These are phyloP conservation scores for Rauvolfia tetraphylla DNA, from an alignment of 257 asterid species.

Conservation along the genomic window DNA sequence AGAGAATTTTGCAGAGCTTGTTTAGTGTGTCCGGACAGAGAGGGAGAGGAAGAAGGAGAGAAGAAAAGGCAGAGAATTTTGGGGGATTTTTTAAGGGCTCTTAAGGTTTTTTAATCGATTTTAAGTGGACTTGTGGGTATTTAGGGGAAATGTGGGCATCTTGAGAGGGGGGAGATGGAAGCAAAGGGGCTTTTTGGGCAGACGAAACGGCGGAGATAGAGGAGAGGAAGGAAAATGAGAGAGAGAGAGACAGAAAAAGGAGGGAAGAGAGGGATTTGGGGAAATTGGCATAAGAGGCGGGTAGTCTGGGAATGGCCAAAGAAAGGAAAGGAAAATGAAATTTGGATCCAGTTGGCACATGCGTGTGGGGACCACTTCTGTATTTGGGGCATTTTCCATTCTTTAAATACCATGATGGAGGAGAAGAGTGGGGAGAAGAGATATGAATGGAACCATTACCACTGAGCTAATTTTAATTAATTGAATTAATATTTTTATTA, in stretches of 20 bases:
- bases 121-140: not conserved
- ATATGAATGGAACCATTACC: too few relatives aligned
- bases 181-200: not conserved
- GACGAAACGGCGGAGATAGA: conserved; percentile 37
- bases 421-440: too few relatives aligned
- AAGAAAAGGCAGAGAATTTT: not conserved
- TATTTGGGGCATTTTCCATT: too few relatives aligned
- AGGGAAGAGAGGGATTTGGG: not conserved
- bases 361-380: not conserved
- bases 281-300: not conserved
- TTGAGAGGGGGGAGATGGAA: not conserved
- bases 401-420: too few relatives aligned
- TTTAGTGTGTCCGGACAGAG: not conserved
- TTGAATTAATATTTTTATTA: too few relatives aligned
- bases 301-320: not conserved
- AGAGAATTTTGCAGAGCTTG: conserved; percentile 2
- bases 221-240: conserved; percentile 8
- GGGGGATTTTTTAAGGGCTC: not conserved
- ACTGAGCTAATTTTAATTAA: too few relatives aligned
- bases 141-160: not conserved
- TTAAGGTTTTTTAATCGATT: not conserved
- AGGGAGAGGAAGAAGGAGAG: not conserved
- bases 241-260: too few relatives aligned
- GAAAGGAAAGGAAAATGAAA: not conserved
- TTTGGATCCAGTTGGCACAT: not conserved